Conservation (phyloP, 1,284 basidiomycete species). For the Meripilus lineatus region DNA sequence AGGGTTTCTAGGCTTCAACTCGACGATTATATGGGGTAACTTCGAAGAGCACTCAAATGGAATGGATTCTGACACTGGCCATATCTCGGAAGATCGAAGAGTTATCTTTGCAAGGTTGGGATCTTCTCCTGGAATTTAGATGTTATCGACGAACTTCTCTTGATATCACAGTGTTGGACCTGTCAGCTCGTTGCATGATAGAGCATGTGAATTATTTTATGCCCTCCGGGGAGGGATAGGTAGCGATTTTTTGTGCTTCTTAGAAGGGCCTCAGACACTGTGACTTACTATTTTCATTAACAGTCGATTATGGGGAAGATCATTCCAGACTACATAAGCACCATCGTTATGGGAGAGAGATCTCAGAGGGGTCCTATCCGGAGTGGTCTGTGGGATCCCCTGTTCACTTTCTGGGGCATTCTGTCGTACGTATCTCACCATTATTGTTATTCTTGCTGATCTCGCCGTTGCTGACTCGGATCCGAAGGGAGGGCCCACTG, state of each 20-base stretch:
- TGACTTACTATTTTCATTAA: background rate
- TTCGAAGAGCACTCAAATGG: constrained; percentile 33
- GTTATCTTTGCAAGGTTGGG: constrained; percentile 36
- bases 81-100: constrained; percentile 21
- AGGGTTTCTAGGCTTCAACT: constrained; percentile 46
- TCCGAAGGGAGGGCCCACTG: constrained; percentile 43
- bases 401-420: constrained; percentile 52
- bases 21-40: constrained; percentile 40
- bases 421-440: constrained; percentile 32
- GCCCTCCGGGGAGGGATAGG: constrained; percentile 44
- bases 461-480: background rate
- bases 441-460: constrained; percentile 30
- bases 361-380: constrained; percentile 39
- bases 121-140: too few relatives aligned
- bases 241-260: constrained; percentile 16
- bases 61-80: background rate
- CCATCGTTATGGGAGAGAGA: constrained; percentile 39
- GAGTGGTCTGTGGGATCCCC: constrained; percentile 40
- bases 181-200: constrained; percentile 51
- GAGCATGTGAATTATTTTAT: constrained; percentile 56
- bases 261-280: background rate
- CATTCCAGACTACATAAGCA: constrained; percentile 35
- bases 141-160: too few relatives aligned
- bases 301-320: constrained; percentile 38
- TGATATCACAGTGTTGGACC: constrained; percentile 44